Conservation (phyloP, 208 protist genomes). For the Borovskyia barvae region DNA sequence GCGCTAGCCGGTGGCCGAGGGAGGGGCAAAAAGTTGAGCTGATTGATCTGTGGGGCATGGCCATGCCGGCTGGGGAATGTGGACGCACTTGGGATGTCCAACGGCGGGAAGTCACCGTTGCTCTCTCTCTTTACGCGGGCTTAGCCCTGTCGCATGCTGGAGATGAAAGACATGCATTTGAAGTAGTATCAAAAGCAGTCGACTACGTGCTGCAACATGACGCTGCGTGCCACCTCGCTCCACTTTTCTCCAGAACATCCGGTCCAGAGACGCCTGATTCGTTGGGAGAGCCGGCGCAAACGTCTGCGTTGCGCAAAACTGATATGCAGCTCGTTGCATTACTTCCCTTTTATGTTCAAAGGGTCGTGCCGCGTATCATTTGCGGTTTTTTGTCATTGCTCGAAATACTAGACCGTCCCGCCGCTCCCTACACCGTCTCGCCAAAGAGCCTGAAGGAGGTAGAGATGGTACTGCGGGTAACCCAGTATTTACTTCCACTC, state of each 20-base stretch:
- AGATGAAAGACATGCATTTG: background rate
- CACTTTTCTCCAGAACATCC: background rate
- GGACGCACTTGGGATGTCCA: background rate
- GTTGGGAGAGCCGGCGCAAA: too few relatives aligned
- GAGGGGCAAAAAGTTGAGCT: background rate
- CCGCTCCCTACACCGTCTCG: too few relatives aligned
- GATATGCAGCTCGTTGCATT: slow-evolving; percentile 7
- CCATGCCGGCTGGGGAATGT: slow-evolving; percentile 1
- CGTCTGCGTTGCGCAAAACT: slow-evolving; percentile 3
- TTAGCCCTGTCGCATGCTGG: background rate
- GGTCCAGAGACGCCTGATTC: too few relatives aligned
- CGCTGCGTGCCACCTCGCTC: slow-evolving; percentile 1
- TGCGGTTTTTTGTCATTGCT: too few relatives aligned
- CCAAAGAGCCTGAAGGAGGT: too few relatives aligned
- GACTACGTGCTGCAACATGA: slow-evolving; percentile 20
- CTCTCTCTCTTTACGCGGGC: slow-evolving; percentile 7
- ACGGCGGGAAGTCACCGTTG: slow-evolving; percentile 10
- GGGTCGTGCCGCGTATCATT: slow-evolving; percentile 16
- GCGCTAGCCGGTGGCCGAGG: background rate
- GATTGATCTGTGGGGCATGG: slow-evolving; percentile 12
- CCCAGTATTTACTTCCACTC: slow-evolving; percentile 9
- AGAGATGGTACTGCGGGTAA: slow-evolving; percentile 3
- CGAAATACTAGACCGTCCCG: too few relatives aligned
- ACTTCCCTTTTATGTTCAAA: slow-evolving; percentile 20
- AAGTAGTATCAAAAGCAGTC: slow-evolving; percentile 3